phyloP scores from a whole-genome alignment of 2,329 filamentous ascomycete species.

The Fusarium piperis region DNA sequence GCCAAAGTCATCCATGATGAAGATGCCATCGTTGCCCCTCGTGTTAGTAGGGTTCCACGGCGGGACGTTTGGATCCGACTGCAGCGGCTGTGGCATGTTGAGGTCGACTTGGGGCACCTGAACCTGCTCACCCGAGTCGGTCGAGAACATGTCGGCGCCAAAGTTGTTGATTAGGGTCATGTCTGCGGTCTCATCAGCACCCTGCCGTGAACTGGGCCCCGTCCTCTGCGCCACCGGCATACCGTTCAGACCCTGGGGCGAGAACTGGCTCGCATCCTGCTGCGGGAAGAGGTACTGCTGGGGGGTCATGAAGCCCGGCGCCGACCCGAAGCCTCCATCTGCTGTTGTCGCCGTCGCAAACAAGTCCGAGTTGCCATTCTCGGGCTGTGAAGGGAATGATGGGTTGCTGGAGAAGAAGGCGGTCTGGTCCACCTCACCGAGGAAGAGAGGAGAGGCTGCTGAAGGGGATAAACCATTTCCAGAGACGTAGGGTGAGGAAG shows the following conservation, averaged over 20 bases:
- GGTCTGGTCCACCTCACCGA: slow-evolving; percentile 51
- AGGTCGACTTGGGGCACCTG: slow-evolving; percentile 46
- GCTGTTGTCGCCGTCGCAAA: slow-evolving; percentile 42
- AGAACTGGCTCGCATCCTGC: slow-evolving; percentile 38
- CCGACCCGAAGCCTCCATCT: slow-evolving; percentile 46
- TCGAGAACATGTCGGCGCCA: slow-evolving; percentile 43
- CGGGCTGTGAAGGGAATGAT: slow-evolving; percentile 41
- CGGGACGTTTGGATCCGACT: slow-evolving; percentile 48
- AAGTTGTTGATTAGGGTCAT: slow-evolving; percentile 48
- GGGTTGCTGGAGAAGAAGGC: slow-evolving; percentile 48
- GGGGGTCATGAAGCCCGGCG: slow-evolving; percentile 48
- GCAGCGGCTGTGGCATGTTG: slow-evolving; percentile 51
- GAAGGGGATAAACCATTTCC: slow-evolving; percentile 43
- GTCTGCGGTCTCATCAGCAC: slow-evolving; percentile 40
- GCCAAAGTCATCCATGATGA: slow-evolving; percentile 53
- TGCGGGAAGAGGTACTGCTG: slow-evolving; percentile 53
- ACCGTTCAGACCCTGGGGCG: slow-evolving; percentile 39
- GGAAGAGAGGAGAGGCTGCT: slow-evolving; percentile 54
- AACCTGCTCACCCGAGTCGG: slow-evolving; percentile 35
- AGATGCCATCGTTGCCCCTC: slow-evolving; percentile 43
- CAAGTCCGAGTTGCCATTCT: slow-evolving; percentile 35
- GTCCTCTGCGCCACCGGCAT: slow-evolving; percentile 25
- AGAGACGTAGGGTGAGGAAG: slow-evolving; percentile 26
- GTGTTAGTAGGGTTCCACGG: slow-evolving; percentile 56
- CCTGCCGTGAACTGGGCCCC: slow-evolving; percentile 13